A percentile compares a stretch with the other conserved stretches of the same genome.
Conservation (phyloP, 176 grass and related monocot species). For the Ensete glaucum region DNA sequence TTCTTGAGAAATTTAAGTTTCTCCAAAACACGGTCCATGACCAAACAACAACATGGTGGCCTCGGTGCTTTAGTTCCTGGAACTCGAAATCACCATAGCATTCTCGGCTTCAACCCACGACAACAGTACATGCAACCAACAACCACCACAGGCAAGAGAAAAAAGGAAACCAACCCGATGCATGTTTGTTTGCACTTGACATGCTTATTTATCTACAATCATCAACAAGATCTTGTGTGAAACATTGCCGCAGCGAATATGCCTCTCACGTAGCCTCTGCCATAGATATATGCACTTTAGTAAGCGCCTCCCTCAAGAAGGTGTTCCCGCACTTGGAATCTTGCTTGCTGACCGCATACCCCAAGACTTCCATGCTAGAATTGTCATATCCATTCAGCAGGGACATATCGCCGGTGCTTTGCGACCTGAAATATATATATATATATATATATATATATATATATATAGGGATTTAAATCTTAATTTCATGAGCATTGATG, state of each 20-base stretch:
- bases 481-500: neutral
- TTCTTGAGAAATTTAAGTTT: too few species aligned
- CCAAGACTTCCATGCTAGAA: slow-evolving; percentile 20
- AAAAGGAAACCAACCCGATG: neutral
- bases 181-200: neutral
- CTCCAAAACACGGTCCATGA: too few species aligned
- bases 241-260: neutral
- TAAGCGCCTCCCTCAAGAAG: slow-evolving; percentile 40
- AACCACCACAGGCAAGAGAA: too few species aligned
- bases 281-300: slow-evolving; percentile 45
- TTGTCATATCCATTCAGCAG: neutral
- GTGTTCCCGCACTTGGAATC: slow-evolving; percentile 61
- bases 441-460: neutral
- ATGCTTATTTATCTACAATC: slow-evolving; percentile 2
- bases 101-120: too few species aligned
- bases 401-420: neutral
- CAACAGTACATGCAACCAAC: too few species aligned
- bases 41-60: too few species aligned
- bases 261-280: slow-evolving; percentile 24
- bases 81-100: too few species aligned
- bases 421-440: neutral
- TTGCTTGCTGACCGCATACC: slow-evolving; percentile 36
- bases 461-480: neutral
- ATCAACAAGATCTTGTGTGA: neutral
- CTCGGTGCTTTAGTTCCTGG: too few species aligned